Evolutionary conservation across 2,329 filamentous ascomycete genomes (phyloP), one percentile per base, ranked within the genome.

Genomic region (Blumeriella jaapii): DNA sequence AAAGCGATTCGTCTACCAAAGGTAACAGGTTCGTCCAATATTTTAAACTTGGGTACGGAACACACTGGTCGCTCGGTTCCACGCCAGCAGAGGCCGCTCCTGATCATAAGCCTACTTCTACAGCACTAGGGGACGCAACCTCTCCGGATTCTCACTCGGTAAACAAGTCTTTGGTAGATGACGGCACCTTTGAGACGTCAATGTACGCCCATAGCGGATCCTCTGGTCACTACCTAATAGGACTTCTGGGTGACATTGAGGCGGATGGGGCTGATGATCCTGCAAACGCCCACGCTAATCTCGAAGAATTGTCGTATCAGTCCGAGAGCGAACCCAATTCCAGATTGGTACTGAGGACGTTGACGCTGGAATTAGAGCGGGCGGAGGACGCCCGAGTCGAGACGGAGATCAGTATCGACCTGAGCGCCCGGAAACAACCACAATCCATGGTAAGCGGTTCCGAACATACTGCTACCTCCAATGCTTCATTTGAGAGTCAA

Each of bases 11-110:
- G 9, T 23, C 18, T 23, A 36, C 20, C 6, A 47, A 44, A 20
- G 20, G 41, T 12, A 48, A 29, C 13, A 73, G 64, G 37, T 64
- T 78, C 48, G 67, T 78, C 51, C 70, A 67, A 44, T 80, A 75
- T 49, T 63, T 83, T 33, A 82, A 76, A 49, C 58, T 79, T 31
- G 74, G 74, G 4, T 79, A 79, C 45, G 74, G 74, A 17, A 77
- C 71, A n/a, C 74, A 77, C 46, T 79, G 74, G 74, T 65, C 67
- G 10, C 51, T 75, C 2, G 61, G 51, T 14, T 37, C 43, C 44
- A 25, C 41, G 11, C 34, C 40, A 13, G 27, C 22, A 11, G 39
- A 40, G 24, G 31, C 29, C 4, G 14, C 12, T 10, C 19, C 11
- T 18, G 33, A 22, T 23, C 6, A 20, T 13, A 8, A 26, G 9